Percentiles rank a stretch among this genome's conserved stretches.
Conservation (phyloP, 441 rosid species). For the Populus hybrid region DNA sequence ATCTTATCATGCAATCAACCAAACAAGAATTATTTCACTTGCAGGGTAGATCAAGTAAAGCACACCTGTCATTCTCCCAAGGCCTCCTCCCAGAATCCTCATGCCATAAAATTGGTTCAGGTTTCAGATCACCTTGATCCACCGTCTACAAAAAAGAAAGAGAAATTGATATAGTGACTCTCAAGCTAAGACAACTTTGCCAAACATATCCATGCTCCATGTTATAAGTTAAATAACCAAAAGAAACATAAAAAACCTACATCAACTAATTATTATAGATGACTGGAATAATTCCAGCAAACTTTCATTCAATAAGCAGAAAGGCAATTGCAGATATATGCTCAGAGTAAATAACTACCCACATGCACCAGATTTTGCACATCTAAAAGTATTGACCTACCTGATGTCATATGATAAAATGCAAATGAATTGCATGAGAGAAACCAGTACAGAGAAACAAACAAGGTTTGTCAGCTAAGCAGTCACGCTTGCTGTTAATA, state of each 20-base stretch:
- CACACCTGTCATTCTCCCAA: conserved; percentile 43
- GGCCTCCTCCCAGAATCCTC: conserved; percentile 66
- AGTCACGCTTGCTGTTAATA: too few relatives aligned
- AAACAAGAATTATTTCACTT: neutral
- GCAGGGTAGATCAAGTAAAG: neutral
- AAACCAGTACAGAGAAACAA: neutral
- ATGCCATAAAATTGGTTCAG: conserved; percentile 74
- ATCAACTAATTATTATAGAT: neutral
- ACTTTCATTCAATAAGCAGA: neutral
- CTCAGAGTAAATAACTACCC: neutral
- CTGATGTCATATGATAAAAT: neutral
- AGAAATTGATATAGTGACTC: neutral
- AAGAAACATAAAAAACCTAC: neutral
- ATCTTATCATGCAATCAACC: neutral
- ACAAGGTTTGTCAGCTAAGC: neutral
- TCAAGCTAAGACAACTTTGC: neutral
- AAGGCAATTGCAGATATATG: too few relatives aligned
- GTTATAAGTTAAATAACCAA: neutral
- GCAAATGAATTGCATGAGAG: neutral
- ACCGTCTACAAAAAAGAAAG: conserved; percentile 48
- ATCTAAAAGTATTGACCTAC: neutral
- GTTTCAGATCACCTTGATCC: conserved; percentile 54
- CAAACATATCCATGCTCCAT: neutral
- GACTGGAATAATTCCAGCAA: neutral
- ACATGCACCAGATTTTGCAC: neutral